These are phyloP conservation scores for Mitragyna speciosa DNA, from an alignment of 257 asterid genomes.

Conservation along the genomic window DNA sequence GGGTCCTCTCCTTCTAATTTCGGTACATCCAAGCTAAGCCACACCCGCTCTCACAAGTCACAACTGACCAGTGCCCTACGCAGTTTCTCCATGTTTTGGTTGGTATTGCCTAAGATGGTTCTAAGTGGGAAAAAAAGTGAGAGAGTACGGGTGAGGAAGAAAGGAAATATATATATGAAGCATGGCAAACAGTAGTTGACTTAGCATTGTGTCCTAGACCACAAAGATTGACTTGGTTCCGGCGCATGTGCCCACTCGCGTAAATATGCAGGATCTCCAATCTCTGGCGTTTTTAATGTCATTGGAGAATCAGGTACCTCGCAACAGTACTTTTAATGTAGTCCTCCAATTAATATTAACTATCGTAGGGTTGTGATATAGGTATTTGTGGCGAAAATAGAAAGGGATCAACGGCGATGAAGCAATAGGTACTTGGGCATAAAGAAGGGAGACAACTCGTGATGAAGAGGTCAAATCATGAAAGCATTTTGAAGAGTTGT, in stretches of 20 bases:
- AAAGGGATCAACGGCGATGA: background rate
- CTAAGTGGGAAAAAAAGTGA: background rate
- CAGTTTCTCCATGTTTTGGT: background rate
- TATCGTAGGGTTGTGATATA: background rate
- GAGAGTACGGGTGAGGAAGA: background rate
- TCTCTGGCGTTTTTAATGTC: background rate
- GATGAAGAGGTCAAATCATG: conserved; percentile 57
- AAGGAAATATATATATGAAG: background rate
- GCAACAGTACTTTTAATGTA: background rate
- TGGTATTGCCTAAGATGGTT: background rate
- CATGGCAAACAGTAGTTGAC: background rate
- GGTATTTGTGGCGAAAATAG: background rate
- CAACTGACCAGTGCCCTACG: background rate
- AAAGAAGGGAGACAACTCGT: conserved; percentile 63
- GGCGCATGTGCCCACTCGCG: background rate
- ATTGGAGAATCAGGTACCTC: background rate
- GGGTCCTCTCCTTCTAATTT: too few species aligned
- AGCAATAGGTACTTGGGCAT: background rate
- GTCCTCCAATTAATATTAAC: background rate
- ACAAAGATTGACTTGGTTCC: background rate
- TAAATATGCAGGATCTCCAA: background rate
- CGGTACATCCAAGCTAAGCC: too few species aligned
- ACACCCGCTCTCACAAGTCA: too few species aligned
- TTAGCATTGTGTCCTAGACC: background rate
- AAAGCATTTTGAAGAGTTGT: conserved; percentile 39